These are phyloP conservation scores for Streptanthus diversifolius DNA, from an alignment of 345 rosid genomes.

Conservation along the genomic window DNA sequence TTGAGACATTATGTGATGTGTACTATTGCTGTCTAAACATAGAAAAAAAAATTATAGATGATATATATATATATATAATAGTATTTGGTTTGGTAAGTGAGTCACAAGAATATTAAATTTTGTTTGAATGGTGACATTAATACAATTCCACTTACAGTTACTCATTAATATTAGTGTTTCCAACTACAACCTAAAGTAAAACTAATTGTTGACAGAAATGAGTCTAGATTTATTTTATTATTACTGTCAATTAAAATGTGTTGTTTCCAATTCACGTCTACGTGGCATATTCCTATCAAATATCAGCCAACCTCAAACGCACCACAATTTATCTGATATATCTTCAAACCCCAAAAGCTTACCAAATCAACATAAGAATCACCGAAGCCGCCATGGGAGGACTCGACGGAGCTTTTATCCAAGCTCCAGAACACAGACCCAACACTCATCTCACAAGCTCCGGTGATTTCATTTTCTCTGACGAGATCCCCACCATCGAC, in stretches of 20 bases:
- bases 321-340: not conserved
- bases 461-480: slow-evolving; percentile 10
- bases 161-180: no score
- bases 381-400: slow-evolving; percentile 41
- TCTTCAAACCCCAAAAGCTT: not conserved
- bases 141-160: no score
- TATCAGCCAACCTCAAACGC: slow-evolving; percentile 7
- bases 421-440: slow-evolving; percentile 52
- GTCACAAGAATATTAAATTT: no score
- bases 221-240: slow-evolving; percentile 3
- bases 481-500: slow-evolving; percentile 62
- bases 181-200: no score
- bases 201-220: not conserved
- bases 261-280: not conserved
- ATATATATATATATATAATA: no score
- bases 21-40: no score
- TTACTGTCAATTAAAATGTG: not conserved
- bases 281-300: slow-evolving; percentile 9
- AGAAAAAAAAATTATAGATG: no score
- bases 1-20: no score
- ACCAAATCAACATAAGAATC: not conserved
- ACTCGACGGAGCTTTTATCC: slow-evolving; percentile 53
- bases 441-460: slow-evolving; percentile 17
- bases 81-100: no score
- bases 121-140: no score